Base-by-base conservation (phyloP, 106 monocot species). In the Acorus gramineus region DNA sequence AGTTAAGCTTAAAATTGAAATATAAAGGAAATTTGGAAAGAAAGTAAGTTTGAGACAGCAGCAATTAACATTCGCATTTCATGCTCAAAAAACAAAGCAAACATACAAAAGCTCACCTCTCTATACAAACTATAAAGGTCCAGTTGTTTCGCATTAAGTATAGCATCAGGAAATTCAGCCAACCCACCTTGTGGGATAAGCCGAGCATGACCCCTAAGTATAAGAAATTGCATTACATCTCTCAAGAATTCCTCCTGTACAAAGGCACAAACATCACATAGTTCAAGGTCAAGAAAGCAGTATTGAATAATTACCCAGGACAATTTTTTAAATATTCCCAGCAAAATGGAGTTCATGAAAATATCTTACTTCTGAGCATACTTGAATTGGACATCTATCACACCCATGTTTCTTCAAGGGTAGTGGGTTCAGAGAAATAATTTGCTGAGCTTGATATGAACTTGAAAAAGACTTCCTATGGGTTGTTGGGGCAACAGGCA, bases 381-480 rank as follows among this genome's bases (percentile, higher is more conserved):
- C 73, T 82, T 76, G 84, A 60, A 93, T 93, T 11, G 82, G 82
- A 60, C 58, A 45, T 7, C 93, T 70, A 44, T 61, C 69, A 59
- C 93, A 93, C 48, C 76, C 85, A 66, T 93, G 93, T 67, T 93
- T 93, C 80, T 93, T 93, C 73, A 93, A 63, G 12, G 93, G 93
- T 8, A 93, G 61, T 54, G 93, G 88, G 62, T 93, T 93, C 56
- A 93, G 46, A 57, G 89, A 67, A 62, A 89, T 76, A 10, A 83
- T 77, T 46, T 81, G 83, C 60, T 83, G 82, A 63, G 88, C 72
- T 67, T 76, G 93, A 12, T 79, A 74, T 13, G 81, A 83, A 63
- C 71, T 79, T 52, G 85, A 81, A 4, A 64, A 49, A 7, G 83
- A 77, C 71, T 89, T 93, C 61, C 78, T 80, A 11, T 82, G 80